Percentiles rank a stretch among this genome's conserved stretches.
phyloP scores from a whole-genome alignment of 202 grass and related monocot genomes.

The Dendrocalamus latiflorus region DNA sequence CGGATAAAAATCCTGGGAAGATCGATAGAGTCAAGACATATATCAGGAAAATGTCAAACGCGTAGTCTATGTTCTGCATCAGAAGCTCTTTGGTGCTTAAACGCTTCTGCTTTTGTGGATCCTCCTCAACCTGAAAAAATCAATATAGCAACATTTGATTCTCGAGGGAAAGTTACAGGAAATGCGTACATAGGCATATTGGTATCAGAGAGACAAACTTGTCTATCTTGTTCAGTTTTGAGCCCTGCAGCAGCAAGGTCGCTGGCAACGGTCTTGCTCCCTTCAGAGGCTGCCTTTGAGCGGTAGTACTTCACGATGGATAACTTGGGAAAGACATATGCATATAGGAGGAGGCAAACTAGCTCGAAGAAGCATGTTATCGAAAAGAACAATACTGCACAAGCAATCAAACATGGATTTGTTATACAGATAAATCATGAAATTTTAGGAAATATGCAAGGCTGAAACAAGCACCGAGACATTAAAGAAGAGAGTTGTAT shows the following conservation, averaged over 20 bases:
- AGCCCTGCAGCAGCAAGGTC: slow-evolving; percentile 81
- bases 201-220: neutral
- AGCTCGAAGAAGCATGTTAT: slow-evolving; percentile 87
- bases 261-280: slow-evolving; percentile 72
- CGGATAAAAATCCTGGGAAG: slow-evolving; percentile 82
- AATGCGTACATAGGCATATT: neutral
- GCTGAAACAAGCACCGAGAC: neutral
- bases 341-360: slow-evolving; percentile 65
- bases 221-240: slow-evolving; percentile 10
- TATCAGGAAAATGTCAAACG: slow-evolving; percentile 58
- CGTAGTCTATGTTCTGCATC: slow-evolving; percentile 63
- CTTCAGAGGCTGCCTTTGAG: slow-evolving; percentile 84
- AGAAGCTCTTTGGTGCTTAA: slow-evolving; percentile 65
- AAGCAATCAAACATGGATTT: neutral
- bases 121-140: slow-evolving; percentile 53
- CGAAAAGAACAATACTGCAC: slow-evolving; percentile 82
- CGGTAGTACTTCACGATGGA: slow-evolving; percentile 87
- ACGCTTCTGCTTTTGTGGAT: slow-evolving; percentile 43
- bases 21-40: slow-evolving; percentile 82
- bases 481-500: neutral
- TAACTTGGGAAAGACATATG: slow-evolving; percentile 77
- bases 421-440: neutral
- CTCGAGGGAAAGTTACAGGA: neutral
- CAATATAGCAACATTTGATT: neutral
- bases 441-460: neutral